phyloP scores from a whole-genome alignment of 2,329 filamentous ascomycete genomes.

The Aspergillus pseudonomiae region DNA sequence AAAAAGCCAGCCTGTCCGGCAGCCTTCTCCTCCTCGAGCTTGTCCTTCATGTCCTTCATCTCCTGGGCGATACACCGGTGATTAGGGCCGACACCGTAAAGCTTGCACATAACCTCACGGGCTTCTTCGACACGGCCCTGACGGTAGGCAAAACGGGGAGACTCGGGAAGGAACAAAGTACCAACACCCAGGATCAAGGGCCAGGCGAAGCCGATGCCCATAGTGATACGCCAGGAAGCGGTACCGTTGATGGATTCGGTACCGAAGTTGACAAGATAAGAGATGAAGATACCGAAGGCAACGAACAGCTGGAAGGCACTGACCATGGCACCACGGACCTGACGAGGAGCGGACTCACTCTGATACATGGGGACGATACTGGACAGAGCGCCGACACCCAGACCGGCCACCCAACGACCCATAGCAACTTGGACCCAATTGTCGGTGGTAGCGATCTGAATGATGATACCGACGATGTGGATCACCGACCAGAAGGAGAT shows the following conservation, averaged over 20 bases:
- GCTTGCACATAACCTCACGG: slow-evolving; percentile 55
- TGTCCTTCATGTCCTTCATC: slow-evolving; percentile 60
- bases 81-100: slow-evolving; percentile 59
- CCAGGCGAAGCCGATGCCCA: slow-evolving; percentile 63
- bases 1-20: slow-evolving; percentile 43
- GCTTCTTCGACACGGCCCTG: slow-evolving; percentile 56
- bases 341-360: slow-evolving; percentile 49
- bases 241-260: slow-evolving; percentile 46
- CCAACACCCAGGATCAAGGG: slow-evolving; percentile 57
- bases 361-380: slow-evolving; percentile 53
- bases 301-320: slow-evolving; percentile 55
- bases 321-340: slow-evolving; percentile 53
- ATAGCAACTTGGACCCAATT: slow-evolving; percentile 51
- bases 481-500: slow-evolving; percentile 50
- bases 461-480: slow-evolving; percentile 50
- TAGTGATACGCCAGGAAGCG: slow-evolving; percentile 53
- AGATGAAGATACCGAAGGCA: slow-evolving; percentile 53
- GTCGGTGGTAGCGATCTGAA: slow-evolving; percentile 47
- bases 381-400: slow-evolving; percentile 52
- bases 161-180: slow-evolving; percentile 60
- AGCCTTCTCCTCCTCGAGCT: slow-evolving; percentile 59
- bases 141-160: slow-evolving; percentile 62
- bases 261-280: slow-evolving; percentile 53
- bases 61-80: slow-evolving; percentile 60
- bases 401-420: slow-evolving; percentile 51